These are phyloP conservation scores for Pseudogymnoascus verrucosus DNA, from an alignment of 2,329 filamentous ascomycete species.

Conservation along the genomic window DNA sequence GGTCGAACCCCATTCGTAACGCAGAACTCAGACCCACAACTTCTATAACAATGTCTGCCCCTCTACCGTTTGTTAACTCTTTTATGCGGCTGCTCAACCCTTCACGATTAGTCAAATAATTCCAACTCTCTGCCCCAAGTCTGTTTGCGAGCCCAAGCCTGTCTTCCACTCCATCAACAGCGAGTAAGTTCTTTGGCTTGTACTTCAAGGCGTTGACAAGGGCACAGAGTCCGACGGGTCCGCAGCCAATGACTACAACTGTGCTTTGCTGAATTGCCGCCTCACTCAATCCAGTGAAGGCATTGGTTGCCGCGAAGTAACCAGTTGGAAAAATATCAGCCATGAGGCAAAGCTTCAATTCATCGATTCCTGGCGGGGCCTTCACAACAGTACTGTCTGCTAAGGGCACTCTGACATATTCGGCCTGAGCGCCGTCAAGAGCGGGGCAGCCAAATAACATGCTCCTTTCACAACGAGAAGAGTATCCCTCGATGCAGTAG, in stretches of 20 bases:
- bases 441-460: slow-evolving; percentile 45
- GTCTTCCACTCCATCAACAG: slow-evolving; percentile 40
- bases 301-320: slow-evolving; percentile 59
- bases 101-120: slow-evolving; percentile 29
- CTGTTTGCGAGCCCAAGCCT: slow-evolving; percentile 38
- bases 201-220: slow-evolving; percentile 45
- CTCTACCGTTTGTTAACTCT: slow-evolving; percentile 37
- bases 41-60: slow-evolving; percentile 48
- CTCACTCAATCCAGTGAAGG: slow-evolving; percentile 38
- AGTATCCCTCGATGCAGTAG: slow-evolving; percentile 41
- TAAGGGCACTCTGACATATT: slow-evolving; percentile 69
- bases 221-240: slow-evolving; percentile 44
- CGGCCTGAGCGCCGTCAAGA: slow-evolving; percentile 71
- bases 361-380: slow-evolving; percentile 60
- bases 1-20: slow-evolving; percentile 38
- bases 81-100: slow-evolving; percentile 22
- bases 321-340: slow-evolving; percentile 48
- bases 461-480: slow-evolving; percentile 36
- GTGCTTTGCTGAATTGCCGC: slow-evolving; percentile 30
- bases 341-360: slow-evolving; percentile 50
- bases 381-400: slow-evolving; percentile 71
- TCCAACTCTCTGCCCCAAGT: slow-evolving; percentile 38
- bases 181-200: slow-evolving; percentile 40
- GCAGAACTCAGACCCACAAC: slow-evolving; percentile 37
- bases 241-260: slow-evolving; percentile 45